Conservation (phyloP, 306 rosid genomes). For the Castanospermum australe region DNA sequence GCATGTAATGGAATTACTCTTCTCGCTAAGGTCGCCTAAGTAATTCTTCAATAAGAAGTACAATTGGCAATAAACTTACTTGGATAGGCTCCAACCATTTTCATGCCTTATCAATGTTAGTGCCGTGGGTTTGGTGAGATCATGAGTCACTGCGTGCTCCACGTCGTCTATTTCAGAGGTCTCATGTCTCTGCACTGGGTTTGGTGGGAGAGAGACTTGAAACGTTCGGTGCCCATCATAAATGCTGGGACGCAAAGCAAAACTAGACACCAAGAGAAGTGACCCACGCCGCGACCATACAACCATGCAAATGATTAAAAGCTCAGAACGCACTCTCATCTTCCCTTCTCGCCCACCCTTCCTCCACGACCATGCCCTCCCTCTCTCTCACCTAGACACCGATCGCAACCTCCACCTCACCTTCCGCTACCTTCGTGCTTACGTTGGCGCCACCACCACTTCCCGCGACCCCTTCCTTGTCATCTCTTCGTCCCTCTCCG, state of each 20-base stretch:
- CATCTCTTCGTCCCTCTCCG: slow-evolving; percentile 64
- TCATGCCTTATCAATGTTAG: background rate
- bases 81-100: background rate
- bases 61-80: too few relatives aligned
- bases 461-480: slow-evolving; percentile 43
- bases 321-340: slow-evolving; percentile 35
- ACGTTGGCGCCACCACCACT: slow-evolving; percentile 28
- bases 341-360: slow-evolving; percentile 59
- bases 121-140: slow-evolving; percentile 8
- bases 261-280: background rate
- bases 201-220: slow-evolving; percentile 26
- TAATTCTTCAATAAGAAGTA: too few relatives aligned
- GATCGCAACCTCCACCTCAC: slow-evolving; percentile 70
- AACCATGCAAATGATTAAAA: slow-evolving; percentile 29
- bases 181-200: background rate
- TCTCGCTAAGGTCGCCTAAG: too few relatives aligned
- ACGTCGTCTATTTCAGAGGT: slow-evolving; percentile 29
- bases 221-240: background rate
- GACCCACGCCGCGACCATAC: too few relatives aligned
- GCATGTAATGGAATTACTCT: too few relatives aligned
- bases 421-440: slow-evolving; percentile 87
- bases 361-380: slow-evolving; percentile 48
- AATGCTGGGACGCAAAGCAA: background rate
- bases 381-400: slow-evolving; percentile 79
- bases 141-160: slow-evolving; percentile 39